phyloP scores from a whole-genome alignment of 176 grass and related monocot genomes.

The Bromus sterilis region DNA sequence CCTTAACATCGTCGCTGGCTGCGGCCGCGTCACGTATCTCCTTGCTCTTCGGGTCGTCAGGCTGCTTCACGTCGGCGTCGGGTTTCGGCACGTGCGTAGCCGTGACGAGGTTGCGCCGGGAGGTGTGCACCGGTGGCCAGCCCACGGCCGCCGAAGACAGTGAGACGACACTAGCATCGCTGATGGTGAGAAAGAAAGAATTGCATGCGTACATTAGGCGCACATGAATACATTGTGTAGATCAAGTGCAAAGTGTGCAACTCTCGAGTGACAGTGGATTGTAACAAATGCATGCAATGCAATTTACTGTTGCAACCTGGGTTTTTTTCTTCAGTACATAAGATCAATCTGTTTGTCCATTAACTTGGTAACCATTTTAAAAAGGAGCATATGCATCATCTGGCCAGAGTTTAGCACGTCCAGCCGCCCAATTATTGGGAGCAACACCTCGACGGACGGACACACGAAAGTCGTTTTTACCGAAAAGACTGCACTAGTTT shows the following conservation, averaged over 20 bases:
- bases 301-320: neutral
- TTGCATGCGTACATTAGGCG: neutral
- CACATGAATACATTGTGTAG: neutral
- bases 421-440: constrained; percentile 9
- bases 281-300: neutral
- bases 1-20: neutral
- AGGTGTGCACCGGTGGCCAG: constrained; percentile 66
- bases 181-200: neutral
- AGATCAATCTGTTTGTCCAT: neutral
- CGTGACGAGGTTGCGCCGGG: constrained; percentile 40
- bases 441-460: neutral
- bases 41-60: neutral
- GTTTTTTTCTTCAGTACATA: neutral
- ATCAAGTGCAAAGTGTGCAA: neutral
- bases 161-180: neutral
- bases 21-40: neutral
- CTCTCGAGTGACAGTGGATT: neutral
- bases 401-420: neutral
- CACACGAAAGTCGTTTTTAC: constrained; percentile 20
- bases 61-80: no score
- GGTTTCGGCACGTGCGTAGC: constrained; percentile 6
- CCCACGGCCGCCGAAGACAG: constrained; percentile 24
- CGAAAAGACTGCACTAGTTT: constrained; percentile 20
- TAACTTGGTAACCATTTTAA: no score
- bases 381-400: neutral